These are phyloP conservation scores for Apiospora malaysiana DNA, from an alignment of 2,329 filamentous ascomycete species.

Conservation along the genomic window DNA sequence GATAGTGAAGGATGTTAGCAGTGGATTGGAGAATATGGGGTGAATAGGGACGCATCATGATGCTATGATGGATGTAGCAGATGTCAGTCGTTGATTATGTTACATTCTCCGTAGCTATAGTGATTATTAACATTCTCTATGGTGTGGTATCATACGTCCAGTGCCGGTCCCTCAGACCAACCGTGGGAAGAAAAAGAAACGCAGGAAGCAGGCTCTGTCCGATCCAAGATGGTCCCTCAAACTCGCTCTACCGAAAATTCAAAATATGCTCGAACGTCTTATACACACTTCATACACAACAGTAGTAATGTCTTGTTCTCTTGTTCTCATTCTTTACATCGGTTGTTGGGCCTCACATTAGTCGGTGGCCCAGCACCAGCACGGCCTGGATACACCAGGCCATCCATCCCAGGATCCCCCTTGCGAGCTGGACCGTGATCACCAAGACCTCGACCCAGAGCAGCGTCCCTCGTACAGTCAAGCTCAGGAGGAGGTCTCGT, in stretches of 20 bases:
- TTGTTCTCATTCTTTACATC: no score
- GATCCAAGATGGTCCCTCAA: background rate
- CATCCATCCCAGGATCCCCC: constrained; percentile 29
- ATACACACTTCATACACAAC: background rate
- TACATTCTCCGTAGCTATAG: background rate
- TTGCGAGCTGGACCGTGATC: constrained; percentile 27
- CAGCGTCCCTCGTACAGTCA: constrained; percentile 27
- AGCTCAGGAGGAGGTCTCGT: constrained; percentile 25
- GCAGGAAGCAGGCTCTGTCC: background rate
- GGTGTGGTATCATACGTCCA: constrained; percentile 22
- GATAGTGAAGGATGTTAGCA: background rate
- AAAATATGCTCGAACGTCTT: constrained; percentile 6
- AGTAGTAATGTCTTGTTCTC: background rate
- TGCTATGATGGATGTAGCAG: background rate
- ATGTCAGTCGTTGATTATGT: background rate
- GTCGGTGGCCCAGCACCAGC: constrained; percentile 26
- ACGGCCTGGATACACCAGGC: constrained; percentile 30
- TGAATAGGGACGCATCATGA: background rate
- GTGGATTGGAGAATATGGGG: background rate
- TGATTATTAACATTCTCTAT: constrained; percentile 16
- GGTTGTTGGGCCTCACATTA: constrained; percentile 18
- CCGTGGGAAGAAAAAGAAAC: background rate
- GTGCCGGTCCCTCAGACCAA: background rate
- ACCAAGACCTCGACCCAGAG: constrained; percentile 29
- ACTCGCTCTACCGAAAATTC: constrained; percentile 7